Evolutionary conservation across 139 green algal species (phyloP).

Genomic region (Chlamydomonas sp.): DNA sequence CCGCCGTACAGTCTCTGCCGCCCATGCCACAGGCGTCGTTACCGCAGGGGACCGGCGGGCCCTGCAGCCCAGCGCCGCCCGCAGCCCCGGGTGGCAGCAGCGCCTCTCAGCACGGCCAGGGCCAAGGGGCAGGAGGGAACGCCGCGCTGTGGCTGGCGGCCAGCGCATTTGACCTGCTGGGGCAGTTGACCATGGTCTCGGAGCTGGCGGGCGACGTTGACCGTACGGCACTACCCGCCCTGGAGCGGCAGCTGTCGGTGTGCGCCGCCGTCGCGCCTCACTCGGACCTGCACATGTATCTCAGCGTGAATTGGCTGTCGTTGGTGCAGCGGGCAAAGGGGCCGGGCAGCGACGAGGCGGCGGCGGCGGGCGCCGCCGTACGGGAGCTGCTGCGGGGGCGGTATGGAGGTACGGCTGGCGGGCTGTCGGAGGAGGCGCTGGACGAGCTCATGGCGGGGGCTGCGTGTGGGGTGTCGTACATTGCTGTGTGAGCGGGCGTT

Average conservation of each 20-base stretch:
- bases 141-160: constrained; percentile 4
- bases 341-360: not conserved
- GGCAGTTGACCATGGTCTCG: not conserved
- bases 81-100: not conserved
- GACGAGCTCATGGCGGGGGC: not conserved
- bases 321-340: not conserved
- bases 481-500: not conserved
- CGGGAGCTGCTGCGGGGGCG: not conserved
- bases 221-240: not conserved
- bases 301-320: constrained; percentile 19
- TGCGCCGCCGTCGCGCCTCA: not conserved
- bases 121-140: too few relatives aligned
- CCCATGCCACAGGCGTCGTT: too few relatives aligned
- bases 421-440: not conserved
- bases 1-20: too few relatives aligned
- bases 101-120: too few relatives aligned
- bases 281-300: constrained; percentile 37
- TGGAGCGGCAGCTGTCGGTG: constrained; percentile 3
- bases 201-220: not conserved
- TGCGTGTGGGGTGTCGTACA: not conserved
- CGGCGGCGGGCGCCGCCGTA: not conserved
- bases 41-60: too few relatives aligned
- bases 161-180: not conserved
- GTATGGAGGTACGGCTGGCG: not conserved
- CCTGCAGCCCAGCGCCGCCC: too few relatives aligned